phyloP scores from a whole-genome alignment of 2,329 filamentous ascomycete species.

The Pseudohalonectria lignicola region DNA sequence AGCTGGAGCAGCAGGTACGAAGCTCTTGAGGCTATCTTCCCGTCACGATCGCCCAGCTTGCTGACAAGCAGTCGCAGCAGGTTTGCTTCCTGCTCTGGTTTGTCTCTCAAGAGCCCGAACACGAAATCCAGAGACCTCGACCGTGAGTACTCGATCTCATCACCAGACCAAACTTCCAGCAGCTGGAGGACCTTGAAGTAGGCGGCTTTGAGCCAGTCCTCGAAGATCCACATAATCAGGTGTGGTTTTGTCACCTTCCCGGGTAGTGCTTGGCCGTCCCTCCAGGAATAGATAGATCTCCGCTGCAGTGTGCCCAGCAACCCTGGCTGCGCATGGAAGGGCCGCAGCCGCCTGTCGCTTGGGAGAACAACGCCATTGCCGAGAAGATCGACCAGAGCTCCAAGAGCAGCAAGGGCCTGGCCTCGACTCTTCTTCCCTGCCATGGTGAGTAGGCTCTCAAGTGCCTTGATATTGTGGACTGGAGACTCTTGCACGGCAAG shows the following conservation, averaged over 20 bases:
- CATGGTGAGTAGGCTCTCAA: constrained; percentile 72
- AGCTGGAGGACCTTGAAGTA: constrained; percentile 92
- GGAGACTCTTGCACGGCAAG: constrained; percentile 93
- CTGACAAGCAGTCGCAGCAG: constrained; percentile 84
- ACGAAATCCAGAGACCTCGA: constrained; percentile 83
- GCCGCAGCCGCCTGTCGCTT: constrained; percentile 65
- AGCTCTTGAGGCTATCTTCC: constrained; percentile 87
- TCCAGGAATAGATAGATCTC: constrained; percentile 47
- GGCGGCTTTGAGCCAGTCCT: constrained; percentile 88
- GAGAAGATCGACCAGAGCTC: constrained; percentile 87
- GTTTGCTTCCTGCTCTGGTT: constrained; percentile 95
- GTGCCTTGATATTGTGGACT: constrained; percentile 79
- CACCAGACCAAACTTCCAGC: constrained; percentile 84
- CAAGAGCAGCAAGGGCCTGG: constrained; percentile 85
- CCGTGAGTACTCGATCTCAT: constrained; percentile 90
- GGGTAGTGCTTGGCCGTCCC: constrained; percentile 57
- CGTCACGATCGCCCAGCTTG: constrained; percentile 90
- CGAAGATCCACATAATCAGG: constrained; percentile 79
- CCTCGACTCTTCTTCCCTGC: constrained; percentile 91
- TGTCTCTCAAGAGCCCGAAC: constrained; percentile 84
- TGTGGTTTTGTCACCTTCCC: constrained; percentile 64
- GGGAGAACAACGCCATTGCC: constrained; percentile 82
- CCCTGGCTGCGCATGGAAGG: constrained; percentile 70
- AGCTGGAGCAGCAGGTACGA: constrained; percentile 92
- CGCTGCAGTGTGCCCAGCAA: constrained; percentile 62